phyloP scores from a whole-genome alignment of 495 filamentous ascomycete species.

The Poronia punctata region DNA sequence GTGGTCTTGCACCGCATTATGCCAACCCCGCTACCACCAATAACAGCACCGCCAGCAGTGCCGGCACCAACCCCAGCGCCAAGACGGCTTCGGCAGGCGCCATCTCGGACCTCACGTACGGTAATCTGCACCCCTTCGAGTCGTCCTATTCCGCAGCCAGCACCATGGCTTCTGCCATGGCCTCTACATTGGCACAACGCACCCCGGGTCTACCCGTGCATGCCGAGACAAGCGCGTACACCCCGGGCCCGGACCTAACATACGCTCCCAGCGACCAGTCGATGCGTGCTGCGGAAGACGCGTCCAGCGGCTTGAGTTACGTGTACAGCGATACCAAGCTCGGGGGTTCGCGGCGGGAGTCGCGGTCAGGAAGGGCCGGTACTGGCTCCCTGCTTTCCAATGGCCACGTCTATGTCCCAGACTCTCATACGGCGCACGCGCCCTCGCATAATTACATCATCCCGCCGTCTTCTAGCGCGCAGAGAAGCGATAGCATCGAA shows the following conservation, averaged over 20 bases:
- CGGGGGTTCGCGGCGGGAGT: constrained; percentile 10
- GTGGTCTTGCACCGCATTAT: constrained; percentile 13
- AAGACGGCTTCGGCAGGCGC: constrained; percentile 15
- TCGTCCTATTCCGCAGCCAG: constrained; percentile 5
- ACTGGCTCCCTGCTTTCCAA: constrained; percentile 19
- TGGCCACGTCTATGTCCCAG: constrained; percentile 25
- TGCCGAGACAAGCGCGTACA: constrained; percentile 4
- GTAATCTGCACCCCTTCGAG: constrained; percentile 15
- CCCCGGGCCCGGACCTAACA: constrained; percentile 7
- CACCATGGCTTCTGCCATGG: constrained; percentile 3
- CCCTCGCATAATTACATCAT: constrained; percentile 14
- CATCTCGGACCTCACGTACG: constrained; percentile 16
- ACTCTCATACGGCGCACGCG: constrained; percentile 11
- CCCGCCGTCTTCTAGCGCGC: neutral
- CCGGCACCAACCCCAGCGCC: neutral
- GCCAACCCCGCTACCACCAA: no score
- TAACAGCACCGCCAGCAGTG: no score
- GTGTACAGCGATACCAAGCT: constrained; percentile 17
- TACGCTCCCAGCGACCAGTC: constrained; percentile 15
- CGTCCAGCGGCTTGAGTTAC: constrained; percentile 14
- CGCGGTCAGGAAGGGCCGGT: constrained; percentile 14
- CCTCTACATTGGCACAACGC: no score
- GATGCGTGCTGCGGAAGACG: constrained; percentile 16
- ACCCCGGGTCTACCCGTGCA: constrained; percentile 7
- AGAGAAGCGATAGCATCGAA: neutral